Evolutionary conservation across 2,329 filamentous ascomycete genomes (phyloP).

Genomic region (Fusarium bulbicola): DNA sequence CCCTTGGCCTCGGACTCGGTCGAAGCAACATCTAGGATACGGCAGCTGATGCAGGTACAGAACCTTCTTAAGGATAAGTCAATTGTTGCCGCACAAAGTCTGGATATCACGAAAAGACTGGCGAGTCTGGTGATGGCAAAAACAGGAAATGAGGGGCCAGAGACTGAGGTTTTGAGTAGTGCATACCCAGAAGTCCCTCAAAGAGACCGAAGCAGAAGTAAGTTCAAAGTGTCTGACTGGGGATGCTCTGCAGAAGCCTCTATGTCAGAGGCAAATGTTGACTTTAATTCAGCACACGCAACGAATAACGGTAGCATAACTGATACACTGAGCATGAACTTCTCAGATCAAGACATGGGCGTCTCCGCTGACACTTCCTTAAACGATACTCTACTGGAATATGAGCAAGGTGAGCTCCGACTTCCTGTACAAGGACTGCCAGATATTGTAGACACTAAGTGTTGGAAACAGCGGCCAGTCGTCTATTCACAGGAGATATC

Average conservation of each 20-base stretch:
- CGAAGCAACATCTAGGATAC: background rate
- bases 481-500: background rate
- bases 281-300: fast-evolving
- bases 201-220: fast-evolving
- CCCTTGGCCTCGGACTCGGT: background rate
- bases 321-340: background rate
- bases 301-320: background rate
- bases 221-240: fast-evolving
- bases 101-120: background rate
- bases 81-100: background rate
- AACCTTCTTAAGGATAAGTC: background rate
- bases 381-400: fast-evolving
- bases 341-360: background rate
- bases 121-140: background rate
- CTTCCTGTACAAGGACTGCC: fast-evolving
- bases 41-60: background rate
- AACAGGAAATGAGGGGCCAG: fast-evolving
- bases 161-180: fast-evolving
- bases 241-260: too few species aligned
- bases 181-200: background rate
- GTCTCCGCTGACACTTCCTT: background rate
- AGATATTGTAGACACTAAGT: background rate
- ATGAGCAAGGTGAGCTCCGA: background rate
- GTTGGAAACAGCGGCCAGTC: background rate
- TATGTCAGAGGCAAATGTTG: fast-evolving